phyloP scores from a whole-genome alignment of 371 early-diverging fungal species.

The Circinella minor region DNA sequence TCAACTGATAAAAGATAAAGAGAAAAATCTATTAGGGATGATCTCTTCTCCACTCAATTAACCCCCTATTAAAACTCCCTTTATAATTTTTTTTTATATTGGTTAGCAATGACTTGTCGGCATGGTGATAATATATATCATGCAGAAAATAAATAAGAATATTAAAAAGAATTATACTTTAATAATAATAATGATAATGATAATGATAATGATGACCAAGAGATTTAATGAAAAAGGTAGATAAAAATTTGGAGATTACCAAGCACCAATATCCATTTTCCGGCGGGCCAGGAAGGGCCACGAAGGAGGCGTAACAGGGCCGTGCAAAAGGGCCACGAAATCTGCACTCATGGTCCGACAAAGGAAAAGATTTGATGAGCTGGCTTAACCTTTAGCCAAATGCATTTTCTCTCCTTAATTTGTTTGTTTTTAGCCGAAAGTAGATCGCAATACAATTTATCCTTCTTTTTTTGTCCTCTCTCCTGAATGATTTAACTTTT shows the following conservation, averaged over 20 bases:
- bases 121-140: too few species aligned
- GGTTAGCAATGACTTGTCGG: too few species aligned
- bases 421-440: conserved; percentile 2
- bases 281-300: conserved; percentile 9
- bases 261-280: conserved; percentile 6
- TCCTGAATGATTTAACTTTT: too few species aligned
- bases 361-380: background rate
- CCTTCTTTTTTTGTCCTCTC: background rate
- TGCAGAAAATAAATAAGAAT: too few species aligned
- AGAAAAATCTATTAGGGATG: too few species aligned
- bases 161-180: too few species aligned
- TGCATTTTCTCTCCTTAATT: background rate
- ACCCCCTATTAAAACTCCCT: too few species aligned
- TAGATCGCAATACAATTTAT: background rate
- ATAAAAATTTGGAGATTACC: background rate
- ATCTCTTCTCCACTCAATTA: too few species aligned
- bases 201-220: too few species aligned
- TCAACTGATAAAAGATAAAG: background rate
- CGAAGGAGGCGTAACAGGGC: conserved; percentile 16
- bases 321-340: conserved; percentile 21
- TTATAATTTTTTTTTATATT: too few species aligned
- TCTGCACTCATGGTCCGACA: conserved; percentile 6
- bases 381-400: conserved; percentile 15
- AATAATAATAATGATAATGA: too few species aligned
- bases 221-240: too few species aligned